Evolutionary conservation across 345 rosid genomes (phyloP).

Genomic region (Linum tenue): DNA sequence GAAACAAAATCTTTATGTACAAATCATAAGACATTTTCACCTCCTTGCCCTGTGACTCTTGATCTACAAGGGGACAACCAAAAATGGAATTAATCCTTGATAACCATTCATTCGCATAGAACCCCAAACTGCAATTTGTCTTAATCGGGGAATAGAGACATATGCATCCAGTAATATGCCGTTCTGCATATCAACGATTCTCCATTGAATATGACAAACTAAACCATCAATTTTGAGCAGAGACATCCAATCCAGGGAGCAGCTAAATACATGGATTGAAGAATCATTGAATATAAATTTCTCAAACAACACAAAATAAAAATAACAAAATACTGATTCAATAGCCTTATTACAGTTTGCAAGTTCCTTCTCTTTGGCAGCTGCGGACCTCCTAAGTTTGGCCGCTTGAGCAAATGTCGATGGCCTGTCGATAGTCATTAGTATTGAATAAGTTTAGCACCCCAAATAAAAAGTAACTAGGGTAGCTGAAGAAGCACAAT

Average conservation of each 20-base stretch:
- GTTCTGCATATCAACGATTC: too few relatives aligned
- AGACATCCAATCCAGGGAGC: neutral
- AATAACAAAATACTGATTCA: conserved; percentile 5
- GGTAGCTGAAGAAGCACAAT: neutral
- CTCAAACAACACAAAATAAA: neutral
- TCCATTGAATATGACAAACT: too few relatives aligned
- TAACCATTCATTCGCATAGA: too few relatives aligned
- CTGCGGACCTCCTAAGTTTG: conserved; percentile 59
- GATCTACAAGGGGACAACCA: conserved; percentile 25
- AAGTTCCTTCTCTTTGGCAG: conserved; percentile 87
- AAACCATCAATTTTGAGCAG: too few relatives aligned
- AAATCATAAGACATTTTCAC: conserved; percentile 42
- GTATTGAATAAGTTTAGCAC: neutral
- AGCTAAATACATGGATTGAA: neutral
- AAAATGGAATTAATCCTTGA: neutral
- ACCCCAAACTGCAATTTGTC: too few relatives aligned
- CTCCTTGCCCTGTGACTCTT: conserved; percentile 43
- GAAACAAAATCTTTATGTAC: conserved; percentile 35
- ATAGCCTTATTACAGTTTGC: conserved; percentile 50
- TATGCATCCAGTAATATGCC: too few relatives aligned
- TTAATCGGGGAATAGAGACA: too few relatives aligned
- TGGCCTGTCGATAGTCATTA: conserved; percentile 36
- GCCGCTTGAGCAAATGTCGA: conserved; percentile 84
- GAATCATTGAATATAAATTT: neutral
- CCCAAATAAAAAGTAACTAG: neutral